These are phyloP conservation scores for Phytopythium helicoides DNA, from an alignment of 352 stramenopile species.

Conservation along the genomic window DNA sequence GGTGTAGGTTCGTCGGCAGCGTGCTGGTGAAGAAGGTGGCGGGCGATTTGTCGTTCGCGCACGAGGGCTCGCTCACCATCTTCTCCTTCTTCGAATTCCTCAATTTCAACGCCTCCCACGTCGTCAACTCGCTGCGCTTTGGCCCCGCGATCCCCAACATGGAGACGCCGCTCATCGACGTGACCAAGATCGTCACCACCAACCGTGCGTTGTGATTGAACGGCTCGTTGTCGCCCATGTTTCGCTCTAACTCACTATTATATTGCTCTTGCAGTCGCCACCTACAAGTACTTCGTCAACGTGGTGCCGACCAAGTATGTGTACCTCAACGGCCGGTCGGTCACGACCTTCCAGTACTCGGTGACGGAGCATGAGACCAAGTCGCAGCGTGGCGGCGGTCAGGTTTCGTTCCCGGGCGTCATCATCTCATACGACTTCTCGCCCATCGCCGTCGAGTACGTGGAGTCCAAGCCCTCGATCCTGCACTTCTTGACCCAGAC, in stretches of 20 bases:
- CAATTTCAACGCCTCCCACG: constrained; percentile 88
- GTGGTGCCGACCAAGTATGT: constrained; percentile 85
- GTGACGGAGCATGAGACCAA: constrained; percentile 80
- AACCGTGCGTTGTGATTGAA: constrained; percentile 50
- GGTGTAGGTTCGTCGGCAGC: constrained; percentile 68
- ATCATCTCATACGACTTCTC: constrained; percentile 90
- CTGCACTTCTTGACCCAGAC: constrained; percentile 87
- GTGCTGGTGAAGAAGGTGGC: constrained; percentile 82
- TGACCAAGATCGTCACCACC: constrained; percentile 77
- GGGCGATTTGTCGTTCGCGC: constrained; percentile 82
- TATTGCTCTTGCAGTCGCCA: constrained; percentile 48
- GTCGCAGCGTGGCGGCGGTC: constrained; percentile 35
- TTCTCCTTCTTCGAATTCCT: constrained; percentile 88
- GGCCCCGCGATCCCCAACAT: constrained; percentile 80
- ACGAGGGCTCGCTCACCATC: constrained; percentile 81
- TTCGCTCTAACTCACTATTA: too few relatives aligned
- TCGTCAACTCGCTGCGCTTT: constrained; percentile 76
- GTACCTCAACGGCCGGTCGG: constrained; percentile 62
- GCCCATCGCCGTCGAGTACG: constrained; percentile 86
- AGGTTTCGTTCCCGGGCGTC: constrained; percentile 77
- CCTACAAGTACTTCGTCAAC: constrained; percentile 90
- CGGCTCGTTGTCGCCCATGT: not conserved
- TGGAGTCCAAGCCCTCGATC: constrained; percentile 82
- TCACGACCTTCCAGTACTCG: constrained; percentile 87
- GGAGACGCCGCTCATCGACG: constrained; percentile 82